Conservation (phyloP, 176 grass and related monocot species). For the Triticum turgidum region DNA sequence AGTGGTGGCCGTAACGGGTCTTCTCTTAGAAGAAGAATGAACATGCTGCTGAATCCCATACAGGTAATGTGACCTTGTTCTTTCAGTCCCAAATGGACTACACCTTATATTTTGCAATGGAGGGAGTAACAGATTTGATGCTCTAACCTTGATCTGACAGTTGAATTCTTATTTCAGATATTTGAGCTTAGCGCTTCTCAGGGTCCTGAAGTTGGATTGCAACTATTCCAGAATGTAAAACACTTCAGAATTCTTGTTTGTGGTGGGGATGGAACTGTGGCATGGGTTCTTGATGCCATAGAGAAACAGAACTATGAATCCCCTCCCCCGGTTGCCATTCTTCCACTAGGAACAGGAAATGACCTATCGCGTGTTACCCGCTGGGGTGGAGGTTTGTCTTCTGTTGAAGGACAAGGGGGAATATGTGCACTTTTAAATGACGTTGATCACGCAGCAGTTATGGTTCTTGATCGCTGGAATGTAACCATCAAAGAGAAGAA, state of each 20-base stretch:
- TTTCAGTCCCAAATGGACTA: not conserved
- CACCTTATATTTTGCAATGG: no score
- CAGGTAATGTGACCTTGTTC: conserved; percentile 53
- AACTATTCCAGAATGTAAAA: conserved; percentile 65
- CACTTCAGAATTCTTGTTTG: conserved; percentile 93
- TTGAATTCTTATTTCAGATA: conserved; percentile 56
- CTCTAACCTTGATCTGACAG: conserved; percentile 20
- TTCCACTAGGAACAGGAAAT: conserved; percentile 92
- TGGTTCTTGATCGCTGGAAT: conserved; percentile 89
- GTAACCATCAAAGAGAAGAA: conserved; percentile 66
- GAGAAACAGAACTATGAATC: conserved; percentile 86
- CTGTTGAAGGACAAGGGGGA: conserved; percentile 78
- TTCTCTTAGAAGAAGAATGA: conserved; percentile 85
- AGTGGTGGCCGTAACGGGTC: conserved; percentile 76
- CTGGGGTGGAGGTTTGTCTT: conserved; percentile 90
- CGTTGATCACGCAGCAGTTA: conserved; percentile 71
- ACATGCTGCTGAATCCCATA: conserved; percentile 82
- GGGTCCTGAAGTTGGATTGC: conserved; percentile 78
- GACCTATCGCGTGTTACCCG: conserved; percentile 73
- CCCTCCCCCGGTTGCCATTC: conserved; percentile 88
- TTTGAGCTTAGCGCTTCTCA: conserved; percentile 80
- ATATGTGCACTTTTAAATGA: conserved; percentile 70
- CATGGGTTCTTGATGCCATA: conserved; percentile 91
- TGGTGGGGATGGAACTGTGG: conserved; percentile 90
- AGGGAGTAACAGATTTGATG: not conserved